A percentile compares a stretch with the other conserved stretches of the same genome.
These are phyloP conservation scores for Stylonectria norvegica DNA, from an alignment of 2,329 filamentous ascomycete genomes.

Conservation along the genomic window DNA sequence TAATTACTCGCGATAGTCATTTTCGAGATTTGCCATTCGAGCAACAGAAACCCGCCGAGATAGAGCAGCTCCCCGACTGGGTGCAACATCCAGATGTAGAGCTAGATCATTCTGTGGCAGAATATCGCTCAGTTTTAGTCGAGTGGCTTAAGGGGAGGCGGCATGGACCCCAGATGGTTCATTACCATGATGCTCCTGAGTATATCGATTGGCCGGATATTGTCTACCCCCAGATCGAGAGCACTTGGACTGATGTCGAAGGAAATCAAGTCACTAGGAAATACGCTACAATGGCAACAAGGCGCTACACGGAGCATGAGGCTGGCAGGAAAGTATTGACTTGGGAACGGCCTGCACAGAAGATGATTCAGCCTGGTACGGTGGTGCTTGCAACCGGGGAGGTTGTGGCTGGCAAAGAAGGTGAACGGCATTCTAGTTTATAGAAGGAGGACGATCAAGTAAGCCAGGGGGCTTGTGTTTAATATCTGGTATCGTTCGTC, in stretches of 20 bases:
- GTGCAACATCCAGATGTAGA: conserved; percentile 29
- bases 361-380: conserved; percentile 6
- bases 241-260: no score
- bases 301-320: background rate
- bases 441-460: no score
- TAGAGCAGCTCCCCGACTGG: conserved; percentile 29
- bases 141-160: conserved; percentile 25
- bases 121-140: conserved; percentile 25
- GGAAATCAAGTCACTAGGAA: no score
- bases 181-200: conserved; percentile 16
- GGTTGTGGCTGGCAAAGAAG: no score
- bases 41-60: conserved; percentile 21
- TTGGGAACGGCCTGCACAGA: conserved; percentile 12
- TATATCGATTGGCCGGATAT: conserved; percentile 24
- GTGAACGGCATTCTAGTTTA: no score
- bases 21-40: conserved; percentile 21
- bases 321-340: conserved; percentile 11
- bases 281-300: conserved; percentile 1
- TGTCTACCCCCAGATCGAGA: background rate
- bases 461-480: no score
- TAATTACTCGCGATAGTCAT: conserved; percentile 32
- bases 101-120: conserved; percentile 30
- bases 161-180: conserved; percentile 5
- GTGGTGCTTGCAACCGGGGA: conserved; percentile 10
- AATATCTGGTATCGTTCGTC: no score